phyloP scores from a whole-genome alignment of 805 yeast species.

The Crinitomyces ghanaensis region DNA sequence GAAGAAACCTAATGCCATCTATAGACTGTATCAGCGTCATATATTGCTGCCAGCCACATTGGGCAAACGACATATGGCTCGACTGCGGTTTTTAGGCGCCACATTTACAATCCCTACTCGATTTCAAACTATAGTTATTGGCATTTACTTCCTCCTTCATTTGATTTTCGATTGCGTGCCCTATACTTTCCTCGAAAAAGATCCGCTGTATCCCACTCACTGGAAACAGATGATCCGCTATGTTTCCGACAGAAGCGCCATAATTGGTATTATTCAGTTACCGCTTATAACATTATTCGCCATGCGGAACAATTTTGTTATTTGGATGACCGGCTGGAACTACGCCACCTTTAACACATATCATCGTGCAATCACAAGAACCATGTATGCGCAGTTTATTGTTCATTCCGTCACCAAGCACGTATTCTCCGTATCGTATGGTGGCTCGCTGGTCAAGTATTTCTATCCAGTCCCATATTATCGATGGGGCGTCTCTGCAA shows the following conservation, averaged over 20 bases:
- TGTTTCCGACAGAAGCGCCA: slow-evolving; percentile 45
- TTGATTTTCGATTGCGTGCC: slow-evolving; percentile 23
- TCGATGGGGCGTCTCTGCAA: slow-evolving; percentile 27
- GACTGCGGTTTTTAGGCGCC: slow-evolving; percentile 15
- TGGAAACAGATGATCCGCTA: slow-evolving; percentile 30
- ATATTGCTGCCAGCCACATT: slow-evolving; percentile 29
- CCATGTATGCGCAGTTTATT: slow-evolving; percentile 31
- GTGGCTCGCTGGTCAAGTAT: slow-evolving; percentile 22
- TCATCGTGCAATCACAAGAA: slow-evolving; percentile 48
- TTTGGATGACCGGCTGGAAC: slow-evolving; percentile 49
- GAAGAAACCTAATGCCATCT: slow-evolving; percentile 13
- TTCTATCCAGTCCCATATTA: slow-evolving; percentile 27
- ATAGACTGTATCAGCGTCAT: slow-evolving; percentile 18
- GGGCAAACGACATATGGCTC: slow-evolving; percentile 23
- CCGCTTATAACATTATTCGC: slow-evolving; percentile 49
- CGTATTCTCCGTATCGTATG: slow-evolving; percentile 27
- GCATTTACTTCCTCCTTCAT: slow-evolving; percentile 29
- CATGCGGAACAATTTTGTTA: slow-evolving; percentile 51
- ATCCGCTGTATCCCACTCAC: slow-evolving; percentile 28
- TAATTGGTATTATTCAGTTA: slow-evolving; percentile 34
- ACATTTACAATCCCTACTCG: slow-evolving; percentile 38
- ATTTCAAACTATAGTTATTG: slow-evolving; percentile 36
- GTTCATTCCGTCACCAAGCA: slow-evolving; percentile 43
- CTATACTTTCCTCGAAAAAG: slow-evolving; percentile 25
- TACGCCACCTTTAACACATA: slow-evolving; percentile 42